Percentiles rank a stretch among this genome's conserved stretches.
Conservation (phyloP, 345 rosid genomes). For the Euphorbia tirucalli region DNA sequence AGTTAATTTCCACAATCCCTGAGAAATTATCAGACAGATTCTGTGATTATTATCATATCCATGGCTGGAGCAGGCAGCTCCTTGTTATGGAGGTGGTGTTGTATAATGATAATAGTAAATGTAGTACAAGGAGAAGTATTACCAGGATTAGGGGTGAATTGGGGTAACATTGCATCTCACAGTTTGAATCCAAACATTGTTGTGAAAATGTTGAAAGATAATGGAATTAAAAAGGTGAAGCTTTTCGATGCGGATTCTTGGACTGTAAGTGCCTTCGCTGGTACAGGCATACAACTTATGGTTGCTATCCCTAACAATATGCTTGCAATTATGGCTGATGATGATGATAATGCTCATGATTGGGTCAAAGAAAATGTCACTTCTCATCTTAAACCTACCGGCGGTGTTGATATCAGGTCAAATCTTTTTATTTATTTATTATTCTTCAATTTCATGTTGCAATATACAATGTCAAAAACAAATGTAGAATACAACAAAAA, state of each 20-base stretch:
- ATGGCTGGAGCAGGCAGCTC: not conserved
- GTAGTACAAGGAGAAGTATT: slow-evolving; percentile 9
- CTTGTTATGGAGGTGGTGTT: slow-evolving; percentile 7
- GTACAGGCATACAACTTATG: slow-evolving; percentile 67
- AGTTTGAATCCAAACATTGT: slow-evolving; percentile 51
- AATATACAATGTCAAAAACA: too few species aligned
- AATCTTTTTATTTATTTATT: too few species aligned
- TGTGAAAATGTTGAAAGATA: slow-evolving; percentile 69
- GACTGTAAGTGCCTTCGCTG: slow-evolving; percentile 49
- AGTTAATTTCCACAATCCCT: not conserved
- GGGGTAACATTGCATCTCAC: slow-evolving; percentile 73
- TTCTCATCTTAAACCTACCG: slow-evolving; percentile 30
- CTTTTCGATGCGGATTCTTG: slow-evolving; percentile 71
- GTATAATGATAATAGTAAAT: slow-evolving; percentile 21
- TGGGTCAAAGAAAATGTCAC: slow-evolving; percentile 82
- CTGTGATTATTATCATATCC: not conserved
- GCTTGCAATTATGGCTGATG: slow-evolving; percentile 33
- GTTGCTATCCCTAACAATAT: slow-evolving; percentile 75
- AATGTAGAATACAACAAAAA: too few species aligned
- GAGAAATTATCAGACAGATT: not conserved
- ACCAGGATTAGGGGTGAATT: slow-evolving; percentile 65
- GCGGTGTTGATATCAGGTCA: slow-evolving; percentile 68
- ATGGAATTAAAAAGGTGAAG: slow-evolving; percentile 61
- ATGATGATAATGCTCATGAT: slow-evolving; percentile 42
- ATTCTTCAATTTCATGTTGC: too few species aligned